These are phyloP conservation scores for Blastosporella zonata DNA, from an alignment of 1,284 basidiomycete genomes.

Conservation along the genomic window DNA sequence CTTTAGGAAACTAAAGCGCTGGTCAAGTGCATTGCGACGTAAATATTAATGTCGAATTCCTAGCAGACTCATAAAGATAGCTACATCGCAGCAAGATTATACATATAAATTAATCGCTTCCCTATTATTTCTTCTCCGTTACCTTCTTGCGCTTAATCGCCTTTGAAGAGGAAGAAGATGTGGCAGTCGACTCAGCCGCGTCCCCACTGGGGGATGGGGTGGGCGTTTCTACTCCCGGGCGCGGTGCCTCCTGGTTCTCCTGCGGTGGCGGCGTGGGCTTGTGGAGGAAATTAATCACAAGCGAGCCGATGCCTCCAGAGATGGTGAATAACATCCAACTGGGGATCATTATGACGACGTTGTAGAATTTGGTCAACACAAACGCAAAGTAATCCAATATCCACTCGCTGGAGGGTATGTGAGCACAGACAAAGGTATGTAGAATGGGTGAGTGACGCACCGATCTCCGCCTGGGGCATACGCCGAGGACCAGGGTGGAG, in stretches of 20 bases:
- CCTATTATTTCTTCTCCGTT: slow-evolving; percentile 8
- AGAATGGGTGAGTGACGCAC: slow-evolving; percentile 31
- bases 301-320: slow-evolving; percentile 57
- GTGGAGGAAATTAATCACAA: slow-evolving; percentile 57
- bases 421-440: background rate
- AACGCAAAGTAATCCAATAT: slow-evolving; percentile 60
- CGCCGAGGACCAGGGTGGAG: slow-evolving; percentile 56
- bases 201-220: background rate
- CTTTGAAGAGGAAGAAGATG: slow-evolving; percentile 6
- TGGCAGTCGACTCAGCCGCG: slow-evolving; percentile 8
- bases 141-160: slow-evolving; percentile 18
- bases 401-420: slow-evolving; percentile 50
- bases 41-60: too few species aligned
- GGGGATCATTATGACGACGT: slow-evolving; percentile 45
- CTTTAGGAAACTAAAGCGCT: too few species aligned
- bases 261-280: slow-evolving; percentile 14
- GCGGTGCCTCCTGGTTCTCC: background rate
- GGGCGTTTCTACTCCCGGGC: background rate
- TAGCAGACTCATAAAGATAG: too few species aligned
- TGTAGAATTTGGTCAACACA: slow-evolving; percentile 49
- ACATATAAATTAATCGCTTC: background rate
- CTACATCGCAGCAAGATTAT: too few species aligned
- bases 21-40: too few species aligned
- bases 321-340: slow-evolving; percentile 57
- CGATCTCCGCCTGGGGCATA: slow-evolving; percentile 70